A percentile compares a stretch with the other conserved stretches of the same genome.
Evolutionary conservation across 495 filamentous ascomycete genomes (phyloP).

Genomic region (Hypoxylon lienhwacheense): DNA sequence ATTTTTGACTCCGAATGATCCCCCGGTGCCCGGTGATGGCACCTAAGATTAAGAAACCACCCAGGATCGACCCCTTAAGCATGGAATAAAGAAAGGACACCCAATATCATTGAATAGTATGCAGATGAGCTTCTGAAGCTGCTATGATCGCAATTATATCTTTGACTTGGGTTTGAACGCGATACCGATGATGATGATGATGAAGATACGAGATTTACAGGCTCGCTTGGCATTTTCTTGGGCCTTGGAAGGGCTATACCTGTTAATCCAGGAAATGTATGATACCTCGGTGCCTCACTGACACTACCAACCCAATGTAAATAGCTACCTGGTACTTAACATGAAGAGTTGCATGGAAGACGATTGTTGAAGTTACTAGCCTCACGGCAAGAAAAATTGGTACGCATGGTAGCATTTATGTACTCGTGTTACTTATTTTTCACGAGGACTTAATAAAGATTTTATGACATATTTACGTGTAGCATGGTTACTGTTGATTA

Average conservation of each 20-base stretch:
- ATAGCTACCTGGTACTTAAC: too few relatives aligned
- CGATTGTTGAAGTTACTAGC: neutral
- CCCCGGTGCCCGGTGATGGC: neutral
- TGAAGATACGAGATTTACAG: constrained; percentile 8
- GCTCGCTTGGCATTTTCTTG: constrained; percentile 1
- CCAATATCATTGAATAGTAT: neutral
- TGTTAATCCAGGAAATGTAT: too few relatives aligned
- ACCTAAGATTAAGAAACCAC: neutral
- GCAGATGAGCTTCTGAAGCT: neutral
- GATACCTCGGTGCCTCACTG: too few relatives aligned
- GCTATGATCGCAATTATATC: neutral
- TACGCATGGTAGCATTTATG: too few relatives aligned
- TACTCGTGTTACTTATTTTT: too few relatives aligned
- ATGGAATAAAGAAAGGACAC: neutral
- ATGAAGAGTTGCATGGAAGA: constrained; percentile 1
- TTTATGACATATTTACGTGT: too few relatives aligned
- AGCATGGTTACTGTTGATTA: too few relatives aligned
- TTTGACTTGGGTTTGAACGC: neutral
- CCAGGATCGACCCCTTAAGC: neutral
- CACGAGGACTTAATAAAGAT: too few relatives aligned
- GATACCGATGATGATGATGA: constrained; percentile 15
- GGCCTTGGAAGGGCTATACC: constrained; percentile 16
- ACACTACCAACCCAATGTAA: too few relatives aligned
- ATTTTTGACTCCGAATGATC: neutral
- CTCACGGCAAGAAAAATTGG: too few relatives aligned